Evolutionary conservation across 345 rosid genomes (phyloP).

Genomic region (Gossypium thurberi): DNA sequence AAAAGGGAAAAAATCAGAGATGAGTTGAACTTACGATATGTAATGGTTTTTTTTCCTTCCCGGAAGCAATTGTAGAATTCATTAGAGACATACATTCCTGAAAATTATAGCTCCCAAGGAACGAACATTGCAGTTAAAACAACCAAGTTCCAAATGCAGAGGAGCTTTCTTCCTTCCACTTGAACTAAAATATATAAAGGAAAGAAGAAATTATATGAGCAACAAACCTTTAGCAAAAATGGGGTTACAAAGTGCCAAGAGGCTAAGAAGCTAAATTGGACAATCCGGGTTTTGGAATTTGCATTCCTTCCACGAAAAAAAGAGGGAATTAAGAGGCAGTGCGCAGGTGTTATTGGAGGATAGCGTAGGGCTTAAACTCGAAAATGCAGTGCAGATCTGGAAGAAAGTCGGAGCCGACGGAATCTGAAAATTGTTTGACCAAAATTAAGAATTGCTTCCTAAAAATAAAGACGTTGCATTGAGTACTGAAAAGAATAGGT

Average conservation of each 20-base stretch:
- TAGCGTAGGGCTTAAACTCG: neutral
- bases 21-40: neutral
- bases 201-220: neutral
- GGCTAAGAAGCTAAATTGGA: neutral
- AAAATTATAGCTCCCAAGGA: neutral
- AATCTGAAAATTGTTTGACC: neutral
- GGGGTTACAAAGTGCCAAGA: neutral
- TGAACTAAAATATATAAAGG: neutral
- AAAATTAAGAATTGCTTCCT: neutral
- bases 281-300: neutral
- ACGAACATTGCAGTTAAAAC: neutral
- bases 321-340: neutral
- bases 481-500: neutral
- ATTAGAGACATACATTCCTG: neutral
- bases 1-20: neutral
- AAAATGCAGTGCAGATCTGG: conserved; percentile 10
- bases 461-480: neutral
- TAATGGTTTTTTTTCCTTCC: neutral
- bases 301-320: neutral
- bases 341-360: neutral
- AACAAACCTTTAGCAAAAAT: neutral
- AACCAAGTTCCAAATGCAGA: neutral
- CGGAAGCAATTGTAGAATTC: neutral
- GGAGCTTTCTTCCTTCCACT: neutral
- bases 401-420: neutral